These are phyloP conservation scores for Rhizophagus clarus DNA, from an alignment of 192 early-diverging fungal genomes.

Conservation along the genomic window DNA sequence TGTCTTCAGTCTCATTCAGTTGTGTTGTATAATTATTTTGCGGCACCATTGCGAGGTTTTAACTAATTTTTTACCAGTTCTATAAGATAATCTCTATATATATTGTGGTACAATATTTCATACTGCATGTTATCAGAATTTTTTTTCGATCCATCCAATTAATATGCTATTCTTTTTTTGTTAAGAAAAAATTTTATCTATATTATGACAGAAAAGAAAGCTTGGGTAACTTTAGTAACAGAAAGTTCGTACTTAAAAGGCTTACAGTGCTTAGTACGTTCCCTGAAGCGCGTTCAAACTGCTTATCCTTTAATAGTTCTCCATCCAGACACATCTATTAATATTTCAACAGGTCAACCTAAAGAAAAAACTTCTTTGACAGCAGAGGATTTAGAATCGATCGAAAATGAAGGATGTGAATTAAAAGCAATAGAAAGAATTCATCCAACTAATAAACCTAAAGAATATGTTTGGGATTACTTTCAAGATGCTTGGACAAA, in stretches of 20 bases:
- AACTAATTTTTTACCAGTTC: not conserved
- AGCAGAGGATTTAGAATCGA: not conserved
- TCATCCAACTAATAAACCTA: not conserved
- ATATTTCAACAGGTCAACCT: not conserved
- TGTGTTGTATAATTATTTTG: constrained; percentile 5
- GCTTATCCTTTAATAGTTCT: not conserved
- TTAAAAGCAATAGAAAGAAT: not conserved
- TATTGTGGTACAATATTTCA: too few species aligned
- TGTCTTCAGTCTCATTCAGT: not conserved
- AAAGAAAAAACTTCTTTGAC: not conserved
- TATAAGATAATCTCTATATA: too few species aligned
- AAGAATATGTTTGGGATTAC: constrained; percentile 29
- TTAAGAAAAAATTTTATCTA: not conserved
- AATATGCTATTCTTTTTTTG: too few species aligned
- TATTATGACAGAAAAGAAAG: not conserved
- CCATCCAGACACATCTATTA: not conserved
- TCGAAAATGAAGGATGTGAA: not conserved
- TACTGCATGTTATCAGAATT: too few species aligned
- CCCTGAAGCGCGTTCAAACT: not conserved
- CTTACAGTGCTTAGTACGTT: not conserved
- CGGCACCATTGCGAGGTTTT: not conserved
- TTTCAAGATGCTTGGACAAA: constrained; percentile 61
- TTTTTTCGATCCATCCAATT: too few species aligned
- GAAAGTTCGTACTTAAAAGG: not conserved
- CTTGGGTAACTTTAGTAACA: constrained; percentile 1